Evolutionary conservation across 2,329 filamentous ascomycete genomes (phyloP).

Genomic region (Diaporthe sp.): DNA sequence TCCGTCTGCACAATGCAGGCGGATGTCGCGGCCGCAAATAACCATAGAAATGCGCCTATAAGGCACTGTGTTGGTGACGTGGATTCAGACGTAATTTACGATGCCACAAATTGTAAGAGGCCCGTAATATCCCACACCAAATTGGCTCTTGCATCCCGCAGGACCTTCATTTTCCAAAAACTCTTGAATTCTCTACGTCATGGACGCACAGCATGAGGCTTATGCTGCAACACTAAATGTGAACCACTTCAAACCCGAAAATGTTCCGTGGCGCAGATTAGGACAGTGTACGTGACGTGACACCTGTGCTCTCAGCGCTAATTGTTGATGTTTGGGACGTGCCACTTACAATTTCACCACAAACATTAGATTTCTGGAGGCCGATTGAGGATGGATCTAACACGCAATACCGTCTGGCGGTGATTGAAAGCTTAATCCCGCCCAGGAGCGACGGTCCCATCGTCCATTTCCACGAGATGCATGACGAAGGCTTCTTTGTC

Average conservation of each 20-base stretch:
- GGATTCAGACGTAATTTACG: neutral
- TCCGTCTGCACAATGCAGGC: neutral
- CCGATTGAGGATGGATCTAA: constrained; percentile 15
- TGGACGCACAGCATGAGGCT: constrained; percentile 10
- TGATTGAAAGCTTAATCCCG: constrained; percentile 15
- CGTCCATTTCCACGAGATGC: constrained; percentile 16
- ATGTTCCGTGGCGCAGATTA: constrained; percentile 13
- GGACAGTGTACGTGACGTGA: constrained; percentile 2
- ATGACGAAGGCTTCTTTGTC: constrained; percentile 15
- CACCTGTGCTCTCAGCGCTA: neutral
- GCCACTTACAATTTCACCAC: neutral
- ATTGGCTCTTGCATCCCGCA: no score
- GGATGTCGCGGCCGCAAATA: neutral
- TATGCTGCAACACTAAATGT: constrained; percentile 18
- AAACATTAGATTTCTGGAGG: neutral
- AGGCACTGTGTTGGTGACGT: neutral
- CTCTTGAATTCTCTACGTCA: neutral
- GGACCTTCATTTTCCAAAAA: no score
- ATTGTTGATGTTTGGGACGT: no score
- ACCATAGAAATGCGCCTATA: neutral
- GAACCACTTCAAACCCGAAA: constrained; percentile 6
- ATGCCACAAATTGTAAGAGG: neutral
- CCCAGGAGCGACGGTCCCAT: constrained; percentile 4
- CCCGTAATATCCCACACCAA: no score
- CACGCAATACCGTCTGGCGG: constrained; percentile 8